phyloP scores from a whole-genome alignment of 2,329 filamentous ascomycete species.

The Pseudogymnoascus sp. region DNA sequence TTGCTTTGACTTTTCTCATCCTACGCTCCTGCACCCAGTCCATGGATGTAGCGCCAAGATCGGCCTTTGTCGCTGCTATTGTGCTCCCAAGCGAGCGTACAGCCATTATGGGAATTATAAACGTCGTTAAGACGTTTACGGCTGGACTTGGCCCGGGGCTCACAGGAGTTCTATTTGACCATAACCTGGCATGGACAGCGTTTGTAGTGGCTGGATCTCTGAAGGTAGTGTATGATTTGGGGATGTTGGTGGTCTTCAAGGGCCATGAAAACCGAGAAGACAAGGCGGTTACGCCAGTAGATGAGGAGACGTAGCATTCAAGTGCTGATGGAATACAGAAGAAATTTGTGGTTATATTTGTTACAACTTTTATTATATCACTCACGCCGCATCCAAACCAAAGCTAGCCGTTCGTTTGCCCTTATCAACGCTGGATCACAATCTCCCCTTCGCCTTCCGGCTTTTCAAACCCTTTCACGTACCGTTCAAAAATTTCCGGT shows the following conservation, averaged over 20 bases:
- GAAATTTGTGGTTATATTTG: background rate
- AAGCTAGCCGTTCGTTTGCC: background rate
- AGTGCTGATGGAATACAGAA: background rate
- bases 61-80: constrained; percentile 60
- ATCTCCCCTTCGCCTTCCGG: background rate
- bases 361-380: background rate
- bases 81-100: constrained; percentile 59
- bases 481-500: background rate
- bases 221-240: constrained; percentile 54
- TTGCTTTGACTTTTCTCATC: constrained; percentile 52
- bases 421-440: background rate
- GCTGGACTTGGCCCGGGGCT: constrained; percentile 55
- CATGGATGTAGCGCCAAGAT: constrained; percentile 65
- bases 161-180: constrained; percentile 54
- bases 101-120: constrained; percentile 62
- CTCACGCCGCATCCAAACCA: background rate
- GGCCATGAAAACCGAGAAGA: constrained; percentile 26
- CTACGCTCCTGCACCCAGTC: constrained; percentile 53
- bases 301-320: constrained; percentile 13
- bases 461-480: background rate
- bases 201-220: constrained; percentile 56
- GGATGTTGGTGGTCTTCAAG: constrained; percentile 43
- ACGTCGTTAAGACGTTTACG: constrained; percentile 58
- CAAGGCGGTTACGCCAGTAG: constrained; percentile 11
- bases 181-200: constrained; percentile 49